Base-by-base conservation (phyloP, 2,329 filamentous ascomycete species). In the Cercospora sesami region DNA sequence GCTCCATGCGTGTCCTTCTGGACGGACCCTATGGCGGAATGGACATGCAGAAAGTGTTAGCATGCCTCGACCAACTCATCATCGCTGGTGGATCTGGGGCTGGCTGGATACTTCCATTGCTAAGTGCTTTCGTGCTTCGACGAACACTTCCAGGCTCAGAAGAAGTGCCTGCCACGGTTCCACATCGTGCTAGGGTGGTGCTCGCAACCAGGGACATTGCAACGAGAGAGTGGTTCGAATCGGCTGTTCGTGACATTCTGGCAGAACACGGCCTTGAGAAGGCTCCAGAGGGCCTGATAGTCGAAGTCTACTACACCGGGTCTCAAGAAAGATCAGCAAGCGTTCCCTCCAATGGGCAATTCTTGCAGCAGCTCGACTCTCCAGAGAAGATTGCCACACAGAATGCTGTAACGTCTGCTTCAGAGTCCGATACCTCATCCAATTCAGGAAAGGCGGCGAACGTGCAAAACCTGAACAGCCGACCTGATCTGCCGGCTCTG, bases 1-100 rank as follows among this genome's bases (percentile, higher is more conserved):
- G 71, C 0, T 69, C 74, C 0, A 76, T 85, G 0, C 79, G 80
- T 0, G 83, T 89, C 0, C 73, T 87, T 0, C 68, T 89, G 0
- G 87, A 89, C 51, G 87, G 87, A 0, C 87, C 87, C 0, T 89
- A 89, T 66, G 86, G 87, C 0, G 86, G 86, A 0, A 73, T 86
- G 23, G 75, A 80, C 1, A 71, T 72, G 2, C 72, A 75, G 14
- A 80, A 80, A 59, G 72, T 82, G 9, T 68, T 75, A 0, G 75
- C 76, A 0, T 83, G 82, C 60, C 81, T 86, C 59, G 76, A 76
- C 4, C 75, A 78, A 0, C 73, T 89, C 0, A 74, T 88, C 21
- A 76, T 88, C 8, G 83, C 83, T 0, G 86, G 87, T 9, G 87
- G 87, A 0, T 85, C 86, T 0, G 87, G 87, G 0, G 84, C 83